Base-by-base conservation (phyloP, 768 basidiomycete species). In the Tylopilus cervinicoccineus region DNA sequence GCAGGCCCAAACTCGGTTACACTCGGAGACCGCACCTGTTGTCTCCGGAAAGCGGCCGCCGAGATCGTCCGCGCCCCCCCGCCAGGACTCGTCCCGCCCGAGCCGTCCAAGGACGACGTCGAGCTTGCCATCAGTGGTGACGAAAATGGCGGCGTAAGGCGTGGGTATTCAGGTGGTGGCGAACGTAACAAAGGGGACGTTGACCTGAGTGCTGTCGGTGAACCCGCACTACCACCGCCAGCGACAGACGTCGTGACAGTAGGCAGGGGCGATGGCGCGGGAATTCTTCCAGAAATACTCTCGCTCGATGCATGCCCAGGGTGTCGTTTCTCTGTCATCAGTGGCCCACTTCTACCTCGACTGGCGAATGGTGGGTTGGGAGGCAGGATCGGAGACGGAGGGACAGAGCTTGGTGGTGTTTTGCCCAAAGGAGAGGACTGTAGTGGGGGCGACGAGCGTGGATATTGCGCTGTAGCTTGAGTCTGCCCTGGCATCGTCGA, bases 1-100 rank as follows among this genome's bases (percentile, higher is more conserved):
- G 69, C 70, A 8, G 68, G 59, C 9, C 61, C 62, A 37, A 39
- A 3, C 23, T 58, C 46, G 6, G 43, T 23, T 29, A 46, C 49
- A 38, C 64, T 69, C 28, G 59, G 55, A 32, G 65, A 61, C 19
- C 72, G 70, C 1, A 56, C 61, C 38, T 71, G 71, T 27, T 75
- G 80, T 24, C 84, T 72, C 57, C 76, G 78, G 67, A 90, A 90
- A 22, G 86, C 86, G 6, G 86, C 84, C 0, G 86, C 87, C 3
- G 84, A 79, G 44, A 90, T 88, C 47, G 79, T 90, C 36, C 83
- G 75, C 13, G 76, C 64, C 0, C 43, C 41, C 4, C 53, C 61
- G 2, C 71, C 74, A 8, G 70, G 53, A 3, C 70, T 64, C 36
- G 17, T 2, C 20, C 42, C 47, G 8, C 49, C 48, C 0, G 56